Base-by-base conservation (phyloP, 176 grass and related monocot genomes). In the Oryza nivara region DNA sequence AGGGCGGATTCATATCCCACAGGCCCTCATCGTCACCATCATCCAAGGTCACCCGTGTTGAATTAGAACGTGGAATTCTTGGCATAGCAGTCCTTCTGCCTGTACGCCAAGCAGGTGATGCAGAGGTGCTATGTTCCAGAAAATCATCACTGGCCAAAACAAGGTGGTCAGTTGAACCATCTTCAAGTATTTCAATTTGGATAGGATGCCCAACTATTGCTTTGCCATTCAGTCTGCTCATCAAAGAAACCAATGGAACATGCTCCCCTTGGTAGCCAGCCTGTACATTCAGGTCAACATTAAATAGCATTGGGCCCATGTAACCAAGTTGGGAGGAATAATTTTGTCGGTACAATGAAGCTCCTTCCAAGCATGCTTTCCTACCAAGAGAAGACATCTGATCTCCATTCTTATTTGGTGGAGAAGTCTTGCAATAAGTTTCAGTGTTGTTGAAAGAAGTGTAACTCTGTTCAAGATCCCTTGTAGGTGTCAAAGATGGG, bases 141-240 rank as follows among this genome's bases (percentile, higher is more conserved):
- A 84, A 30, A 13, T 26, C 40, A 84, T 74, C 63, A 32, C 72
- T 81, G 74, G 75, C 83, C n/a, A 65, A 85, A 86, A 92, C 49
- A 86, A 87, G 87, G 61, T 85, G 76, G 22, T 66, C 76, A 74
- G 80, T 72, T 68, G 86, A 95, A 73, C 90, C 90, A 61, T 95
- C 88, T 92, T 86, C 76, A 32, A 92, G 56, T 74, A 89, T 91
- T 78, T 89, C 88, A 68, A 95, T 88, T 79, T 80, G 86, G 51
- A 95, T 72, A 75, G 93, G 93, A 73, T 95, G 90, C 44, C 93
- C 93, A 84, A 95, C 76, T 68, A 95, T 92, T 81, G 93, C 93
- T 76, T 95, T 92, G 47, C 93, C 90, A n/a, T 95, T 92, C 76
- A 95, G 85, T 81, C 88, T 85, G 83, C 93, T 95, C 90, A 91